Base-by-base conservation (phyloP, 768 basidiomycete species). In the Xanthoconium purpureum region DNA sequence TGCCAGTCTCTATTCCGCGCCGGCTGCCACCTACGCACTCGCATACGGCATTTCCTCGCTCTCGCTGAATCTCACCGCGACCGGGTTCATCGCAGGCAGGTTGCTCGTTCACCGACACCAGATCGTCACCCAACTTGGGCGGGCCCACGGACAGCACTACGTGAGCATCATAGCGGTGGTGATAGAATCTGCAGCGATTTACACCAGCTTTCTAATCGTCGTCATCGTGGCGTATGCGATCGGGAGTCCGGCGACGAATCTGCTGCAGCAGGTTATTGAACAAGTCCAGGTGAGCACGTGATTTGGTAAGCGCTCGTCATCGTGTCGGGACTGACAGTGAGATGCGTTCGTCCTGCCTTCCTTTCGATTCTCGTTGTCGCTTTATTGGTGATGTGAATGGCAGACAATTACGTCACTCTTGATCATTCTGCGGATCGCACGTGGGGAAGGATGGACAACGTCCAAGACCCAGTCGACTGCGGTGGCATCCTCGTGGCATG, bases 181-280 rank as follows among this genome's bases (percentile, higher is more conserved):
- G 29, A 58, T 80, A 47, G 79, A 80, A 57, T 76, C 74, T 5
- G 80, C 79, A 0, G 74, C 77, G 4, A 63, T 79, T 8, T 80
- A 79, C 55, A 75, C 77, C 2, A 61, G 73, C 39, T 73, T 73
- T 55, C 71, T 77, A 6, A n/a, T 78, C 18, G 54, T 74, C 8
- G 74, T 79, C 60, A 72, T 80, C 47, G 61, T 78, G 20, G 69
- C 75, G 0, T 80, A 78, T 58, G 73, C 75, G 3, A 37, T 72
- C 28, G 66, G 69, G 53, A 69, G 77, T 55, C 75, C 79, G 5
- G 70, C 72, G 15, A 74, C 75, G 46, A 75, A 78, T 32, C 59
- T 77, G 7, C 75, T 78, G 60, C 67, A 78, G 29, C 51, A 47
- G 43, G 6, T 62, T 3, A 32, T 47, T 2, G 35, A 29, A 5